Base-by-base conservation (phyloP, 331 rosid genomes). In the Spiraea crenata region DNA sequence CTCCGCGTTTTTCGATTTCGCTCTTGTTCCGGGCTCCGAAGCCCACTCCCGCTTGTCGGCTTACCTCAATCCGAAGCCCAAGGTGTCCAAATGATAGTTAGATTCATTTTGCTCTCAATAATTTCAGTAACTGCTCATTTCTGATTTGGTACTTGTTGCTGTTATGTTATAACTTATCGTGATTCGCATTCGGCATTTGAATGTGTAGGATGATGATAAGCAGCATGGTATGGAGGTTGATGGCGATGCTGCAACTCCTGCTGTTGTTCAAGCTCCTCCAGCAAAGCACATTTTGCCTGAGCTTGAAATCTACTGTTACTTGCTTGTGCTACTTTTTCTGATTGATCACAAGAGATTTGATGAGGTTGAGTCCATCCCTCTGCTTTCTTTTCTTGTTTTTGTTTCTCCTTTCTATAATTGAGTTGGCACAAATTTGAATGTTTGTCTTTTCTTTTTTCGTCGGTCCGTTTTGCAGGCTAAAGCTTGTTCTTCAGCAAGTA, bases 271-370 rank as follows among this genome's bases (percentile, higher is more conserved):
- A 64, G 69, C 20, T 64, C 69, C 20, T 64, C 69, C 54, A 14
- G 54, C 39, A 25, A 64, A 64, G 69, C 69, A 64, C 12, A 4
- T 47, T 1, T 64, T 64, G 69, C 51, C 69, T 14, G 69, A 64
- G 69, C 52, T 42, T 3, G 69, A 64, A 4, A 64, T 64, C 39
- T 64, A 46, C 52, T 64, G 69, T 6, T 63, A 42, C 69, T 44
- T 64, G 69, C 69, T 64, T 46, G 52, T 64, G 11, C 19, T 64
- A 12, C 69, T 64, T 64, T 64, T 41, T 64, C 69, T 64, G 55
- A 42, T 64, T 46, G 69, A 64, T 64, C 50, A 64, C 17, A 64
- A 64, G 13, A 64, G 69, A 46, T 46, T 2, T 17, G 39, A 44
- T 19, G 69, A 64, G 69, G 69, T 64, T 45, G 40, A 45, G 3